A percentile compares a stretch with the other conserved stretches of the same genome.
These are phyloP conservation scores for Ceratocystis albifundus DNA, from an alignment of 2,329 filamentous ascomycete species.

Conservation along the genomic window DNA sequence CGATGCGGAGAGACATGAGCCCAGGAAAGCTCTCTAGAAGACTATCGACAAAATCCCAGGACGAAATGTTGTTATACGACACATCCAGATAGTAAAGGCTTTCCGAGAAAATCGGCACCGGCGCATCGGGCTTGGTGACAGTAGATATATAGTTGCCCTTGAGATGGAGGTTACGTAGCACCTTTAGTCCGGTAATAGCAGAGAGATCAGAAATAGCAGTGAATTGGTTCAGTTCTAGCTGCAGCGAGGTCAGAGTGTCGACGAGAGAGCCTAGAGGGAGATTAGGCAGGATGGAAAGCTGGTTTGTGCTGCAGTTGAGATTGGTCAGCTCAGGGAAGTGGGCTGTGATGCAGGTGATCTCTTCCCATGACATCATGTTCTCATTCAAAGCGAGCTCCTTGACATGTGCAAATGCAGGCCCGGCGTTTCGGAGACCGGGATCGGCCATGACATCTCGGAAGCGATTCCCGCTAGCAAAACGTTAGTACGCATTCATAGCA, in stretches of 20 bases:
- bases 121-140: constrained; percentile 27
- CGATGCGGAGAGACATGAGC: constrained; percentile 62
- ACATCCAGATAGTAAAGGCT: constrained; percentile 57
- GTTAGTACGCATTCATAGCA: constrained; percentile 7
- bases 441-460: constrained; percentile 39
- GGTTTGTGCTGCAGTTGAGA: constrained; percentile 47
- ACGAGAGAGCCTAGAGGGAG: constrained; percentile 33
- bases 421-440: constrained; percentile 28
- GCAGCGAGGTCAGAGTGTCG: constrained; percentile 48
- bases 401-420: constrained; percentile 39
- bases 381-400: constrained; percentile 55
- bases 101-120: constrained; percentile 39
- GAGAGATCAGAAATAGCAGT: constrained; percentile 45
- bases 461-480: constrained; percentile 55
- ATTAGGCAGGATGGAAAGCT: constrained; percentile 42
- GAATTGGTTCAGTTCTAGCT: constrained; percentile 63
- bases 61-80: constrained; percentile 56
- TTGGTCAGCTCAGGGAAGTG: constrained; percentile 43
- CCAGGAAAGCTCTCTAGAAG: constrained; percentile 59
- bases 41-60: constrained; percentile 63
- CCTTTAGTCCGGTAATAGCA: constrained; percentile 40
- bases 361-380: constrained; percentile 53
- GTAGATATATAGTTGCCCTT: constrained; percentile 62
- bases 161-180: constrained; percentile 52
- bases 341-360: constrained; percentile 44